Base-by-base conservation (phyloP, 2,329 filamentous ascomycete species). In the Macrophomina tecta region DNA sequence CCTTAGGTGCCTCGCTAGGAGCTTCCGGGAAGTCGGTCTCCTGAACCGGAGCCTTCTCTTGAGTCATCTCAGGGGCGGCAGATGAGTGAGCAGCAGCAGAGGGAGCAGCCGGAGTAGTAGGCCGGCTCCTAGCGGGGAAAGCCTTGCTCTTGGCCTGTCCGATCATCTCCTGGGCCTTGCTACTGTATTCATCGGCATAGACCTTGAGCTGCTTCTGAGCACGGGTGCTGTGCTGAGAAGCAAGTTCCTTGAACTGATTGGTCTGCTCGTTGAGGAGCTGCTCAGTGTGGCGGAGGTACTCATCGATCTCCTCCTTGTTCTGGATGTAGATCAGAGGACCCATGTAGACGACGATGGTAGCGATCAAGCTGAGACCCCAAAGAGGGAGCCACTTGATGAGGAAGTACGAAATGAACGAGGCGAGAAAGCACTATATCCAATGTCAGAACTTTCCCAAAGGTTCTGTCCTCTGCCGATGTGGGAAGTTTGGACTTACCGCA, bases 321-420 rank as follows among this genome's bases (percentile, higher is more conserved):
- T 83, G 84, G 73, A 89, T 83, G 81, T 90, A 90, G 75, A 88
- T 72, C 67, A 90, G 82, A 63, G 88, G 88, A 49, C 81, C 83
- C 65, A 89, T 80, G 80, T 87, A 90, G 73, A 85, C 78, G 70
- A 85, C 76, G 66, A 82, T 81, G 68, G 85, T 86, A 65, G 80
- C 82, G 73, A 89, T 82, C 70, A 90, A 79, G 64, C 84, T 79
- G 70, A 90, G 79, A 36, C 87, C 87, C 88, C 88, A 90, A 71
- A 88, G 79, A n/a, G 88, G 88, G 69, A 89, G 80, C 73, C 88
- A 82, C 78, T 88, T 89, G 81, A 90, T 87, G 72, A 90, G 81
- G 82, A 84, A 89, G 82, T 90, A 90, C 70, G 84, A 83, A 66
- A 82, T 71, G 74, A 88, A 82, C 42, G 87, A 81, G 36, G 87